Conservation (phyloP, 1,139 yeast genomes). For the Pneumocystis jirovecii region DNA sequence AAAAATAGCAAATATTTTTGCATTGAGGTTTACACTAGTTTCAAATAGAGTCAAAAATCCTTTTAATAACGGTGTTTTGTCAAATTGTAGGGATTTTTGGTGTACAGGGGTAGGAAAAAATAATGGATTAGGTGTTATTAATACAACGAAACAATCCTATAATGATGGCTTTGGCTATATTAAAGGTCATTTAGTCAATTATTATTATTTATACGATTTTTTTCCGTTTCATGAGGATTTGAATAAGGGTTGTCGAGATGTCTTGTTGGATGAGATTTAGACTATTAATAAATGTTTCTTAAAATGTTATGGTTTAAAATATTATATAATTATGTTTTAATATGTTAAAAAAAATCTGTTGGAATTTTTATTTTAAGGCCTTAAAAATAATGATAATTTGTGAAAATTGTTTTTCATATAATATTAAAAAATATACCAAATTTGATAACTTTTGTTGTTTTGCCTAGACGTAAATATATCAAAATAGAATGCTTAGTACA, state of each 20-base stretch:
- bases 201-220: neutral
- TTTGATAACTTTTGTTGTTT: neutral
- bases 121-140: neutral
- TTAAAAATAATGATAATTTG: neutral
- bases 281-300: neutral
- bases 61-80: constrained; percentile 23
- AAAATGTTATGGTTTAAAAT: neutral
- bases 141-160: neutral
- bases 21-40: neutral
- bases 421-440: neutral
- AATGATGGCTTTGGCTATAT: neutral
- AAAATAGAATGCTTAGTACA: neutral
- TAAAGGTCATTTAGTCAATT: neutral
- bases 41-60: constrained; percentile 18
- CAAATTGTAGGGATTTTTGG: constrained; percentile 31
- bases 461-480: neutral
- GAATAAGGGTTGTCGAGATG: neutral
- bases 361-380: neutral
- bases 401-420: neutral
- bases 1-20: constrained; percentile 22
- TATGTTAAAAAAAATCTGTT: neutral
- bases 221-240: neutral
- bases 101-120: neutral
- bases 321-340: neutral
- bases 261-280: neutral